These are phyloP conservation scores for Cladosporium sphaerospermum DNA, from an alignment of 2,329 filamentous ascomycete genomes.

Conservation along the genomic window DNA sequence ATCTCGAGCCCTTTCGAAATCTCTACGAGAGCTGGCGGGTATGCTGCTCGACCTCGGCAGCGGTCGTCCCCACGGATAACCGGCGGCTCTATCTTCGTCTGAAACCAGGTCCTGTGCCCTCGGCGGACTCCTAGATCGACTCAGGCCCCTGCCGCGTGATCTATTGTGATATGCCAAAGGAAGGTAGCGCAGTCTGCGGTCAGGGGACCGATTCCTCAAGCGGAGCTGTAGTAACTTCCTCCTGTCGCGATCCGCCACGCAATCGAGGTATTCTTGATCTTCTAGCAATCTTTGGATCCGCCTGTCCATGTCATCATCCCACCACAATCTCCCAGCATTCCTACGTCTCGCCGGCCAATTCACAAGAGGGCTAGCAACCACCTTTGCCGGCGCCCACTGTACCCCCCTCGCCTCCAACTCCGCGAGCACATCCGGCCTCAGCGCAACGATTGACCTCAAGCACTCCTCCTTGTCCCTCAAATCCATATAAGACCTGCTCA, in stretches of 20 bases:
- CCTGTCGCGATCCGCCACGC: background rate
- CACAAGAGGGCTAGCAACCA: background rate
- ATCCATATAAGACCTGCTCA: slow-evolving; percentile 1
- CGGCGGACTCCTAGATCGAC: background rate
- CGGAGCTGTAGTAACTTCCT: background rate
- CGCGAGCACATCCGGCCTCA: background rate
- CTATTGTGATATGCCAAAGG: too few relatives aligned
- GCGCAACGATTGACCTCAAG: background rate
- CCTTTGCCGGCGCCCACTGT: background rate
- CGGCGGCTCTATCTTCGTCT: too few relatives aligned
- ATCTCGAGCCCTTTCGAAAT: too few relatives aligned
- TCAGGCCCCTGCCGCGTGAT: background rate
- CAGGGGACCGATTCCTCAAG: background rate
- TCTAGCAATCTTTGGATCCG: background rate
- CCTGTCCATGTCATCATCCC: slow-evolving; percentile 2
- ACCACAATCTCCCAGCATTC: background rate
- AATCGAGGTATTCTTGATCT: background rate
- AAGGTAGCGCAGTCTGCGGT: background rate
- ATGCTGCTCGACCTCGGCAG: too few relatives aligned
- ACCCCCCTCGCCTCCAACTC: slow-evolving; percentile 1
- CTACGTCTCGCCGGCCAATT: slow-evolving; percentile 1
- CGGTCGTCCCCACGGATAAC: too few relatives aligned
- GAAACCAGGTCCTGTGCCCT: too few relatives aligned
- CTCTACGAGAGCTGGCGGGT: too few relatives aligned
- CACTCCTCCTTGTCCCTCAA: slow-evolving; percentile 7